Conservation (phyloP, 441 rosid species). For the Rhodomyrtus psidioides region DNA sequence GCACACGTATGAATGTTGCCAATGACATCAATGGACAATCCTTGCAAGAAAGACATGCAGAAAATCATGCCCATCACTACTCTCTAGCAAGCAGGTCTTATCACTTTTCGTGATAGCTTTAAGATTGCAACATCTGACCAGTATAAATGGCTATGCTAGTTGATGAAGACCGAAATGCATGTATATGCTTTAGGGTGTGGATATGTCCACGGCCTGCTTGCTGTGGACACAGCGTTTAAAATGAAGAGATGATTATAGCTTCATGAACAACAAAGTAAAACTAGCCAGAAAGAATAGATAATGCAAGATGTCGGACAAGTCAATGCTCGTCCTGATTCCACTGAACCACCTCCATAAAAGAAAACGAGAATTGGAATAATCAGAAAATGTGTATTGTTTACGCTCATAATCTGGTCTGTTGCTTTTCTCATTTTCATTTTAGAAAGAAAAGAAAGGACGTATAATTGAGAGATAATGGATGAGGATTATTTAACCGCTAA, state of each 20-base stretch:
- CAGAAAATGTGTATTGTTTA: not conserved
- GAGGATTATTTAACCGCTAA: not conserved
- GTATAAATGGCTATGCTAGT: not conserved
- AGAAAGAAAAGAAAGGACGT: not conserved
- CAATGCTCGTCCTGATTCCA: not conserved
- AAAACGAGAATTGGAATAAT: not conserved
- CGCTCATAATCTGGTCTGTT: not conserved
- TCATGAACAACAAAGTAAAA: not conserved
- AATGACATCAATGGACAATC: not conserved
- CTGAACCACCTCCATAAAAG: not conserved
- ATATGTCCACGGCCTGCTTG: not conserved
- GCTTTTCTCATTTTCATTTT: not conserved
- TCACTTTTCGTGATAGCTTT: not conserved
- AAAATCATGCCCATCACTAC: not conserved
- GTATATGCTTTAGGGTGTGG: not conserved
- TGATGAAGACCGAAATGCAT: not conserved
- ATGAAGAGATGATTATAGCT: not conserved
- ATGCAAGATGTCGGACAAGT: not conserved
- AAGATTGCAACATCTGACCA: not conserved
- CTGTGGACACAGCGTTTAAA: not conserved
- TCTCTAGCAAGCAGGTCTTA: not conserved
- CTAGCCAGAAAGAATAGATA: not conserved
- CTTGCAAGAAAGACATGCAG: not conserved
- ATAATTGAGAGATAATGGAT: not conserved
- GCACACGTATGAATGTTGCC: not conserved